Conservation (phyloP, 108 stramenopile species). For the Skeletonema menzelii region DNA sequence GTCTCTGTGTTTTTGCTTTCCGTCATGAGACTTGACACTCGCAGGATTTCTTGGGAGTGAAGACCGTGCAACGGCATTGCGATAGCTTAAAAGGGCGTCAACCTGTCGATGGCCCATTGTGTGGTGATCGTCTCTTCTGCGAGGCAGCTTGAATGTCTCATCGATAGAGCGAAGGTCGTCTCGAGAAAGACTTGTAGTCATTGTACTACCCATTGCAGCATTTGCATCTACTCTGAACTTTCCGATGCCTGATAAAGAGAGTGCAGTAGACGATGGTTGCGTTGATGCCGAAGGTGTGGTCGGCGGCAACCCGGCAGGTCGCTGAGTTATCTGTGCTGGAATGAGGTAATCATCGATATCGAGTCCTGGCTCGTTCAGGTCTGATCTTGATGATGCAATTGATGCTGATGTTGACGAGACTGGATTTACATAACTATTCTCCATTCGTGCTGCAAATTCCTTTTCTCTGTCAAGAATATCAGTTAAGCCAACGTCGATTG, state of each 20-base stretch:
- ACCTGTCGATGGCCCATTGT: conserved; percentile 33
- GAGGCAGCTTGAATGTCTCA: conserved; percentile 21
- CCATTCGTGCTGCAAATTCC: neutral
- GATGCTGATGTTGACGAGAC: conserved; percentile 83
- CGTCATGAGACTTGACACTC: conserved; percentile 29
- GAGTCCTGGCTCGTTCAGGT: conserved; percentile 24
- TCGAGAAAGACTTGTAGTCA: conserved; percentile 52
- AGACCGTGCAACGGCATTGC: conserved; percentile 41
- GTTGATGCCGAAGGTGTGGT: conserved; percentile 62
- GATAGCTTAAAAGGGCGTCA: conserved; percentile 48
- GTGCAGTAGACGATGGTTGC: conserved; percentile 67
- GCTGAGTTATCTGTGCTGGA: neutral
- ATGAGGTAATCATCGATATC: conserved; percentile 13
- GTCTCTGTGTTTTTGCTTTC: conserved; percentile 37
- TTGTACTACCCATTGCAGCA: neutral
- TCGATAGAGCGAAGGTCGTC: conserved; percentile 56
- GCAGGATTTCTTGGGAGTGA: conserved; percentile 22
- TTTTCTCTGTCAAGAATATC: conserved; percentile 43
- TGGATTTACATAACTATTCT: conserved; percentile 7
- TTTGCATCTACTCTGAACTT: conserved; percentile 27
- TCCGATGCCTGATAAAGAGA: conserved; percentile 72
- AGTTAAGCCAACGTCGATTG: conserved; percentile 23
- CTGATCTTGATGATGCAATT: conserved; percentile 64
- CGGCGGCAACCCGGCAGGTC: conserved; percentile 40
- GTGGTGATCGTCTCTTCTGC: conserved; percentile 28